These are phyloP conservation scores for Bonia amplexicaulis DNA, from an alignment of 176 grass and related monocot species.

Conservation along the genomic window DNA sequence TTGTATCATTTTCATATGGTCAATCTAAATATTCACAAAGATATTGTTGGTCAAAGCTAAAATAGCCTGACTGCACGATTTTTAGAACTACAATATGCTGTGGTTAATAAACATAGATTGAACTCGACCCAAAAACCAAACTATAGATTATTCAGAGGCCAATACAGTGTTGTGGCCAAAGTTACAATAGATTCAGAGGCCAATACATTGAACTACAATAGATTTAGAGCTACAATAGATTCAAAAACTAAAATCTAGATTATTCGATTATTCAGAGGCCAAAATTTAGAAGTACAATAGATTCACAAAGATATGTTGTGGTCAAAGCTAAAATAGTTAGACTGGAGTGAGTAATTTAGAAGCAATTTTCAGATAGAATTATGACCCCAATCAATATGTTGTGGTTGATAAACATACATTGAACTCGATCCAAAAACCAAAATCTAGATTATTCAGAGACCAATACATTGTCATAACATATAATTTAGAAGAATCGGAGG, in stretches of 20 bases:
- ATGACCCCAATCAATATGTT: neutral
- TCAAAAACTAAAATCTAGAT: too few species aligned
- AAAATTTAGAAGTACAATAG: neutral
- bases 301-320: neutral
- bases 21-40: neutral
- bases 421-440: neutral
- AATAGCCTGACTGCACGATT: neutral
- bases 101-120: too few species aligned
- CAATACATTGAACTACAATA: too few species aligned
- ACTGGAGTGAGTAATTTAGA: neutral
- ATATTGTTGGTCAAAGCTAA: neutral
- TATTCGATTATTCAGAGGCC: too few species aligned
- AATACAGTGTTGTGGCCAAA: too few species aligned
- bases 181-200: too few species aligned
- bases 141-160: too few species aligned
- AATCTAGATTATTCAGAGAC: neutral
- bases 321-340: neutral
- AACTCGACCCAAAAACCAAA: too few species aligned
- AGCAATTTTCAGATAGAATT: neutral
- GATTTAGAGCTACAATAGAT: too few species aligned
- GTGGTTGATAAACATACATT: neutral
- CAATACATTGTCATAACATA: neutral
- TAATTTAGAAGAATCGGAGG: neutral
- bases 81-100: neutral
- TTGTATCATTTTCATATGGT: neutral